These are phyloP conservation scores for Chlorella sp. DNA, from an alignment of 139 green algal species.

Conservation along the genomic window DNA sequence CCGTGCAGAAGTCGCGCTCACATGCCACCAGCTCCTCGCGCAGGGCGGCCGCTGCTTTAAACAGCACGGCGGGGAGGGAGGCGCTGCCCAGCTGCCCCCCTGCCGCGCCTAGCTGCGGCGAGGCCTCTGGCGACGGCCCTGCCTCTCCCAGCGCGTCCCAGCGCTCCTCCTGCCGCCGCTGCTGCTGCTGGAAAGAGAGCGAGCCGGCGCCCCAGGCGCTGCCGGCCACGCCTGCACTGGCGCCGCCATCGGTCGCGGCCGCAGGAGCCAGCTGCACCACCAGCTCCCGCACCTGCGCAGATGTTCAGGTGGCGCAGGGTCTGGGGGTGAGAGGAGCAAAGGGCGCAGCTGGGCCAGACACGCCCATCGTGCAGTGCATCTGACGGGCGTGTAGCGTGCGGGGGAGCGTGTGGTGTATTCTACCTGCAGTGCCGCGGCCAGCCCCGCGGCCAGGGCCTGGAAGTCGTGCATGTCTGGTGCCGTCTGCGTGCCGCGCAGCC, in stretches of 20 bases:
- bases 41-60: slow-evolving; percentile 39
- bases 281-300: slow-evolving; percentile 24
- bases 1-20: no score
- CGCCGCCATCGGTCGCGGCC: neutral
- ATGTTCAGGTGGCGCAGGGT: no score
- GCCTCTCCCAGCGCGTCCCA: neutral
- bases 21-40: slow-evolving; percentile 37
- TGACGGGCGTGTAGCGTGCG: no score
- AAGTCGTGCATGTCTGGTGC: slow-evolving; percentile 54
- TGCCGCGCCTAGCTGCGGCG: neutral
- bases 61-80: slow-evolving; percentile 28
- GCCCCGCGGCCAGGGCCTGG: slow-evolving; percentile 32
- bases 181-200: neutral
- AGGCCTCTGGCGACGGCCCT: neutral
- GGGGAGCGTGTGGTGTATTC: no score
- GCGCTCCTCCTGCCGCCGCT: neutral
- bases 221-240: neutral
- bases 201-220: neutral
- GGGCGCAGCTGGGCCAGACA: no score
- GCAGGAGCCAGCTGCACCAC: slow-evolving; percentile 12
- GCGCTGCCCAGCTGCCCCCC: neutral
- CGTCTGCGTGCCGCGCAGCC: slow-evolving; percentile 48
- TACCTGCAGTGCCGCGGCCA: slow-evolving; percentile 31
- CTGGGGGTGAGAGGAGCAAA: no score
- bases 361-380: no score